Evolutionary conservation across 352 stramenopile genomes (phyloP).

Genomic region (Aphanomyces cochlioides): DNA sequence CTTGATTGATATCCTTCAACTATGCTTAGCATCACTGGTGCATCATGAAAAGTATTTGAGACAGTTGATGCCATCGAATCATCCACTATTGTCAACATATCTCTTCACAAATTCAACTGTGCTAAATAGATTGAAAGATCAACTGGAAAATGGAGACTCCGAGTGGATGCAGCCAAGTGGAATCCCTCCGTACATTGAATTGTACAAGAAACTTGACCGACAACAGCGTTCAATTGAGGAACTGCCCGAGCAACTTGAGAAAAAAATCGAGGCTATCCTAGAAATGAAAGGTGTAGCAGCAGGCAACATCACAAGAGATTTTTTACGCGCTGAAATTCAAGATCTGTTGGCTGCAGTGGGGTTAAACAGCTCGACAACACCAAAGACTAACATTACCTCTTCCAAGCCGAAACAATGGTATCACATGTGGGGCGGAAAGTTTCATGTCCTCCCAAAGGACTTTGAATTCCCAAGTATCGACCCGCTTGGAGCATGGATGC

Average conservation of each 20-base stretch:
- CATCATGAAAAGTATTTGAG: not conserved
- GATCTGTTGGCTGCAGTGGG: not conserved
- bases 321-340: not conserved
- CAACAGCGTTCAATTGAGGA: no score
- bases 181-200: no score
- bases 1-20: not conserved
- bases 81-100: not conserved
- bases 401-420: no score
- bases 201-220: no score
- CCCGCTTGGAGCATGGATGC: not conserved
- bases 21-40: not conserved
- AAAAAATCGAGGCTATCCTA: no score
- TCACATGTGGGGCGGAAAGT: not conserved
- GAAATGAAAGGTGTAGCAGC: no score
- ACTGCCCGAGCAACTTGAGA: no score
- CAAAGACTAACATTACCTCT: not conserved
- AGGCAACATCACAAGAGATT: not conserved
- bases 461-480: not conserved
- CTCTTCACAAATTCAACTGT: not conserved
- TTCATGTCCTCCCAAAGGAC: not conserved
- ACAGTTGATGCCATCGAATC: not conserved
- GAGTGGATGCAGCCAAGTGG: no score
- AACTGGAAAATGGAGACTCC: not conserved
- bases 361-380: not conserved
- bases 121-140: not conserved